Percentiles rank a stretch among this genome's conserved stretches.
Evolutionary conservation across 1,139 yeast species (phyloP).

Genomic region (Debaryomyces singareniensis): DNA sequence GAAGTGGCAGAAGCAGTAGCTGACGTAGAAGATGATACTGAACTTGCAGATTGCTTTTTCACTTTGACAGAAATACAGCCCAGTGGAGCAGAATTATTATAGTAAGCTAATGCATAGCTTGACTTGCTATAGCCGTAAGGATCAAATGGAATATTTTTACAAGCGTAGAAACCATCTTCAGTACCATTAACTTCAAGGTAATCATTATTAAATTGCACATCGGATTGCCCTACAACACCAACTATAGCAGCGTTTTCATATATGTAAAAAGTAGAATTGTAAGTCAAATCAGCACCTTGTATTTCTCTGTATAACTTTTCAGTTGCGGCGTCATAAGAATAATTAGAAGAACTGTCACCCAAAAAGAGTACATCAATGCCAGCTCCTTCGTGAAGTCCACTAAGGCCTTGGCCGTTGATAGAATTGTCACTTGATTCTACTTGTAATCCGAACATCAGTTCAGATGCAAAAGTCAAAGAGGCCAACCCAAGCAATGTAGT

Average conservation of each 20-base stretch:
- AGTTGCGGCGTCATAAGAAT: constrained; percentile 7
- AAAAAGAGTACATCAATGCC: constrained; percentile 44
- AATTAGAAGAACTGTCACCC: constrained; percentile 11
- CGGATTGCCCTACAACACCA: constrained; percentile 9
- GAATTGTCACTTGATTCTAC: too few relatives aligned
- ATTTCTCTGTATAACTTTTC: constrained; percentile 1
- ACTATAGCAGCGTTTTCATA: constrained; percentile 3
- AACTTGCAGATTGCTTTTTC: constrained; percentile 13
- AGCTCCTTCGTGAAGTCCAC: constrained; percentile 48
- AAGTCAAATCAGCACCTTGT: constrained; percentile 2
- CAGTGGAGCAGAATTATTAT: constrained; percentile 8
- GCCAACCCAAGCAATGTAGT: too few relatives aligned
- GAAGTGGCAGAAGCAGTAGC: constrained; percentile 14
- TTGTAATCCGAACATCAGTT: too few relatives aligned
- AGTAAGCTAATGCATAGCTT: constrained; percentile 17
- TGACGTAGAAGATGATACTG: constrained; percentile 1
- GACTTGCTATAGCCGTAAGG: constrained; percentile 33
- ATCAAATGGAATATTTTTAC: constrained; percentile 32
- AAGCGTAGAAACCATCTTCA: constrained; percentile 29
- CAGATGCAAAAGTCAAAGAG: too few relatives aligned
- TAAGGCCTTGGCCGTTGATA: constrained; percentile 23
- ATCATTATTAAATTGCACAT: constrained; percentile 15
- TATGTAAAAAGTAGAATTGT: constrained; percentile 3
- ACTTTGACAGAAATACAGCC: constrained; percentile 15
- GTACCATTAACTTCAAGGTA: constrained; percentile 24